phyloP scores from a whole-genome alignment of 2,329 filamentous ascomycete species.

The Coniochaeta sp. region DNA sequence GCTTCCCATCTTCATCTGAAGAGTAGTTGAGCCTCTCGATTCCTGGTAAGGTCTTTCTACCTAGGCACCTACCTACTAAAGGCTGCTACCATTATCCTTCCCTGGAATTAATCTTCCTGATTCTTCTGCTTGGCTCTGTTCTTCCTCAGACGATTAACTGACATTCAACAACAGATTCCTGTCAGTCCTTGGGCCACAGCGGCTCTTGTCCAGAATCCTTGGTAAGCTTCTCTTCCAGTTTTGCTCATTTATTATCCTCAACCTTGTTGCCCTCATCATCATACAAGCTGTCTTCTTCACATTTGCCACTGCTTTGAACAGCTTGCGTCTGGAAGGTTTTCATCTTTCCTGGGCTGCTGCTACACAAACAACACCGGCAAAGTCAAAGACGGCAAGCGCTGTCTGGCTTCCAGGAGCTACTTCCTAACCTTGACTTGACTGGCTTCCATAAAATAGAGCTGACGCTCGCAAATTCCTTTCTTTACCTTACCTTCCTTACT shows the following conservation, averaged over 20 bases:
- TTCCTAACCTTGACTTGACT: background rate
- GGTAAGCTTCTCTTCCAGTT: background rate
- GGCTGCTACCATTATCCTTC: background rate
- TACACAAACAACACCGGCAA: background rate
- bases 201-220: background rate
- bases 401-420: background rate
- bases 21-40: background rate
- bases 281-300: background rate
- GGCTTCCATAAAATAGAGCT: background rate
- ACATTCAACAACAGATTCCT: background rate
- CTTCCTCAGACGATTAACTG: background rate
- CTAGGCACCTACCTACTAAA: background rate
- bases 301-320: background rate
- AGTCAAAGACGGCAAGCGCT: background rate
- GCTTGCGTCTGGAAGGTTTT: background rate
- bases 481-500: background rate
- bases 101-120: background rate
- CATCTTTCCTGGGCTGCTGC: background rate
- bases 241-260: background rate
- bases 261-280: background rate
- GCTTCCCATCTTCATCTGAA: background rate
- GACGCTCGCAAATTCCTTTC: too few species aligned
- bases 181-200: background rate
- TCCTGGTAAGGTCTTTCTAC: background rate
- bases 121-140: background rate